Evolutionary conservation across 768 basidiomycete species (phyloP).

Genomic region (Panellus pusillus): DNA sequence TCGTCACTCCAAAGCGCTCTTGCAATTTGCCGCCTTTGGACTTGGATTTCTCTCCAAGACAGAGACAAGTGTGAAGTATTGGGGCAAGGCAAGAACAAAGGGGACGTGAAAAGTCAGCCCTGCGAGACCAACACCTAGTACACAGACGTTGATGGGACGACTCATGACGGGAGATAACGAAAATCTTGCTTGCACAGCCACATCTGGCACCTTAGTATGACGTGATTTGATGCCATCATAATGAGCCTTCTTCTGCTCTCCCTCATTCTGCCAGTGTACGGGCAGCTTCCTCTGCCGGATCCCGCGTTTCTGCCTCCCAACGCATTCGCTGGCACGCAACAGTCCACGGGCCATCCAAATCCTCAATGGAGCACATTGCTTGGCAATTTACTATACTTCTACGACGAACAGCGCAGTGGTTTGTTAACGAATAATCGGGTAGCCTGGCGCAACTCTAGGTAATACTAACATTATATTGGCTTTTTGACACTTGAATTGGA

Average conservation of each 20-base stretch:
- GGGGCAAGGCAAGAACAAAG: conserved; percentile 70
- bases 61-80: conserved; percentile 69
- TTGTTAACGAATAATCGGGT: conserved; percentile 65
- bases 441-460: conserved; percentile 74
- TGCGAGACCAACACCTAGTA: conserved; percentile 75
- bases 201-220: too few relatives aligned
- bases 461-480: too few relatives aligned
- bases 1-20: conserved; percentile 59
- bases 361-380: conserved; percentile 80
- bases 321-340: conserved; percentile 52
- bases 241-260: conserved; percentile 25
- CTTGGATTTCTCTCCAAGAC: conserved; percentile 69
- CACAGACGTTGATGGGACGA: conserved; percentile 64
- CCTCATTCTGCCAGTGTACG: conserved; percentile 33
- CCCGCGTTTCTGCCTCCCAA: conserved; percentile 65
- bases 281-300: conserved; percentile 66
- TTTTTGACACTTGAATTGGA: too few relatives aligned
- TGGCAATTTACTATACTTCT: conserved; percentile 83
- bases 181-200: too few relatives aligned
- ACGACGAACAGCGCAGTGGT: conserved; percentile 89
- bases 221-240: conserved; percentile 17
- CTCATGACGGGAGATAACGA: background rate
- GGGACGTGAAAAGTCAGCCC: conserved; percentile 81
- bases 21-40: conserved; percentile 62
- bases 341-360: conserved; percentile 56